phyloP scores from a whole-genome alignment of 1,139 yeast genomes.

The Nakaseomyces nivariensis region DNA sequence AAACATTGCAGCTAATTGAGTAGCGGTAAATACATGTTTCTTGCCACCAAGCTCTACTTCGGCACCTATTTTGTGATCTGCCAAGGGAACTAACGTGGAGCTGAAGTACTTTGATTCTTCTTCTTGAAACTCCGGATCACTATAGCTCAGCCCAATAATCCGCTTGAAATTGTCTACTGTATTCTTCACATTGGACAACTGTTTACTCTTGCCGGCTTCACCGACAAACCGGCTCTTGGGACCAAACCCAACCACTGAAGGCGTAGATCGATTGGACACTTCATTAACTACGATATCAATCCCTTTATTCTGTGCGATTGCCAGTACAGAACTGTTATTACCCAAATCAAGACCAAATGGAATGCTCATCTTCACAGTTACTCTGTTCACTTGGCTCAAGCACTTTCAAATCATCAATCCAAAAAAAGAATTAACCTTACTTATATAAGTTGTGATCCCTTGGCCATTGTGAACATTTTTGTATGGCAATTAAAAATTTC shows the following conservation, averaged over 20 bases:
- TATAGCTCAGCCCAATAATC: conserved; percentile 64
- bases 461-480: no score
- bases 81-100: conserved; percentile 54
- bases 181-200: conserved; percentile 89
- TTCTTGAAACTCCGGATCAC: conserved; percentile 66
- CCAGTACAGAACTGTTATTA: conserved; percentile 83
- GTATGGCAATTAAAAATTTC: no score
- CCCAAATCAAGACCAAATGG: conserved; percentile 99
- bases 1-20: conserved; percentile 91
- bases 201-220: conserved; percentile 91
- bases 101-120: conserved; percentile 77
- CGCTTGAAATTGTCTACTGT: conserved; percentile 92
- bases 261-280: conserved; percentile 94
- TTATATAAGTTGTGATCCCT: no score
- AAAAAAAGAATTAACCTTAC: no score
- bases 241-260: conserved; percentile 90
- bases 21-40: conserved; percentile 67
- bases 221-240: conserved; percentile 80
- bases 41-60: conserved; percentile 79
- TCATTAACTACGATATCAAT: conserved; percentile 96
- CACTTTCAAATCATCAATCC: no score
- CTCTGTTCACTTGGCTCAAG: no score
- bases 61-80: conserved; percentile 67
- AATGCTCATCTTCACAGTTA: conserved; percentile 47
- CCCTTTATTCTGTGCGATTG: conserved; percentile 97